Percentiles rank a stretch among this genome's conserved stretches.
Conservation (phyloP, 495 filamentous ascomycete genomes). For the Xylaria palmicola region DNA sequence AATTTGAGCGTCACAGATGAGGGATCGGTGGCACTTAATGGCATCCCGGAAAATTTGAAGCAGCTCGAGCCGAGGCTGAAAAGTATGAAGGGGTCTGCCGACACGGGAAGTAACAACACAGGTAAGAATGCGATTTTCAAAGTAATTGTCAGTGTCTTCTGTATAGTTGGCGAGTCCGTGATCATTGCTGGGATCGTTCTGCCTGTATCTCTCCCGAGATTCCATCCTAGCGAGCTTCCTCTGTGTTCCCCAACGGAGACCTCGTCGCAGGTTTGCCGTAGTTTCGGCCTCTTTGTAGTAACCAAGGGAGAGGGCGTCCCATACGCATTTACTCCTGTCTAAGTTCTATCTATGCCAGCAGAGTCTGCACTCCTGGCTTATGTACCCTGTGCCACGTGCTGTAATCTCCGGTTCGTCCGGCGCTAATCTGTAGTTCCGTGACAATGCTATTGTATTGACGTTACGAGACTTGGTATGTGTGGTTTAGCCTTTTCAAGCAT, state of each 20-base stretch:
- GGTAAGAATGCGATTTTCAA: slow-evolving; percentile 29
- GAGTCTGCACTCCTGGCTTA: slow-evolving; percentile 22
- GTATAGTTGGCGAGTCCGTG: slow-evolving; percentile 23
- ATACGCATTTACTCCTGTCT: slow-evolving; percentile 23
- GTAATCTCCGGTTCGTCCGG: no score
- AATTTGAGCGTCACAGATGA: slow-evolving; percentile 24
- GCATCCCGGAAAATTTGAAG: slow-evolving; percentile 28
- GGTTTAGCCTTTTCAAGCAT: no score
- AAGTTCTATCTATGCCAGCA: slow-evolving; percentile 26
- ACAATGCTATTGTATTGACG: slow-evolving; percentile 14
- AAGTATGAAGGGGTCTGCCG: slow-evolving; percentile 28
- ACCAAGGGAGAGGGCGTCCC: slow-evolving; percentile 25
- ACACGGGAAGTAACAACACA: slow-evolving; percentile 30
- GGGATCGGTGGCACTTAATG: slow-evolving; percentile 29
- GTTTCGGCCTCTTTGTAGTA: slow-evolving; percentile 28
- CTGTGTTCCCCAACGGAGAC: slow-evolving; percentile 25
- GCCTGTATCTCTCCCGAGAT: slow-evolving; percentile 1
- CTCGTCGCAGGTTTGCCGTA: slow-evolving; percentile 27
- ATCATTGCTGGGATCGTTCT: slow-evolving; percentile 13
- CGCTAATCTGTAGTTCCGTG: no score
- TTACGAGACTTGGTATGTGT: no score
- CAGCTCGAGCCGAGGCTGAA: slow-evolving; percentile 26
- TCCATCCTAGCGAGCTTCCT: slow-evolving; percentile 20
- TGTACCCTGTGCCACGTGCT: no score
- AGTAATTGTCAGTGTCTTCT: slow-evolving; percentile 22